A percentile compares a stretch with the other conserved stretches of the same genome.
Conservation (phyloP, 495 filamentous ascomycete species). For the Penicillium verhagenii region DNA sequence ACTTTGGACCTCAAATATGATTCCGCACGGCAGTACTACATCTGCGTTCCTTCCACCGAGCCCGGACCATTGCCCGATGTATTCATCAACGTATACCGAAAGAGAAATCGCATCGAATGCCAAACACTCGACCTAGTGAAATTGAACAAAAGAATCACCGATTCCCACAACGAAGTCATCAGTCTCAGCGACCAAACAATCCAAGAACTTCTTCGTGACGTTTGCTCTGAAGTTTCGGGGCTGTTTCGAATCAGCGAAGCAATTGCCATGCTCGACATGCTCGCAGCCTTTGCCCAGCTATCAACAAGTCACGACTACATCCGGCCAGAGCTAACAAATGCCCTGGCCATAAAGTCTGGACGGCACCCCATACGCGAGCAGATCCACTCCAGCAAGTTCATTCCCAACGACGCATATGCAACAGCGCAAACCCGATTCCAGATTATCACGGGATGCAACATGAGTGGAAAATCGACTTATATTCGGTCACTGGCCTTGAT, state of each 20-base stretch:
- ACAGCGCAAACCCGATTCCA: constrained; percentile 76
- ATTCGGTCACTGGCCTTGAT: constrained; percentile 84
- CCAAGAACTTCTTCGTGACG: constrained; percentile 62
- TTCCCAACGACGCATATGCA: constrained; percentile 89
- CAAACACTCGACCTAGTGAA: constrained; percentile 83
- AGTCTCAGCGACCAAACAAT: constrained; percentile 69
- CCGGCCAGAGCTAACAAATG: constrained; percentile 71
- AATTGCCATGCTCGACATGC: constrained; percentile 90
- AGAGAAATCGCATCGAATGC: constrained; percentile 74
- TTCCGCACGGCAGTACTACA: constrained; percentile 72
- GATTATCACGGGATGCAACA: constrained; percentile 95
- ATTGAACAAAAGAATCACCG: constrained; percentile 68
- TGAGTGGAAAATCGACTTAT: constrained; percentile 98
- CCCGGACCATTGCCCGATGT: constrained; percentile 65
- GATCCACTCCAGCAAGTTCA: constrained; percentile 62
- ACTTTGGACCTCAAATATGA: constrained; percentile 71
- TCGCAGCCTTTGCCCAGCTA: constrained; percentile 77
- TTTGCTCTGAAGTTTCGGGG: constrained; percentile 63
- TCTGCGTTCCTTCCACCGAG: constrained; percentile 64
- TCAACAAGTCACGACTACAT: constrained; percentile 77
- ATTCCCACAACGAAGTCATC: constrained; percentile 79
- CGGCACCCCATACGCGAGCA: constrained; percentile 85
- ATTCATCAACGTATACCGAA: constrained; percentile 74
- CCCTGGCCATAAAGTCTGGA: constrained; percentile 73
- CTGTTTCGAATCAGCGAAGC: constrained; percentile 81